These are phyloP conservation scores for Fusarium sp. DNA, from an alignment of 2,329 filamentous ascomycete species.

Conservation along the genomic window DNA sequence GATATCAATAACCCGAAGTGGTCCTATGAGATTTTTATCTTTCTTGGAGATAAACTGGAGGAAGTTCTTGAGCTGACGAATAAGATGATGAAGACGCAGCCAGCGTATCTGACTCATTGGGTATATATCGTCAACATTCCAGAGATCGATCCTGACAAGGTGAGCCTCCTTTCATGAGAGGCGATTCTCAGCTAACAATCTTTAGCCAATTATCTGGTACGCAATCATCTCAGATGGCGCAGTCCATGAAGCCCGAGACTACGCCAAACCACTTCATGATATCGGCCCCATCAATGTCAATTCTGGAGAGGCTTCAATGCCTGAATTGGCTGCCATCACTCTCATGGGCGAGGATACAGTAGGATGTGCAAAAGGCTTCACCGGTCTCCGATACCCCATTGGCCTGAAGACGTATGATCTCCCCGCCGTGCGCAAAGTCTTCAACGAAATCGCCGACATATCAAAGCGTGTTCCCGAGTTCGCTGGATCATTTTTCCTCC, in stretches of 20 bases:
- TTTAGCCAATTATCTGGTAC: conserved; percentile 53
- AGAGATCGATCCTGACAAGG: conserved; percentile 23
- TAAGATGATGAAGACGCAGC: conserved; percentile 30
- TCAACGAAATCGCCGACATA: conserved; percentile 46
- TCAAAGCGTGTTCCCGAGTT: conserved; percentile 21
- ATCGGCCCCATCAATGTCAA: conserved; percentile 51
- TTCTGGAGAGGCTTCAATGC: conserved; percentile 51
- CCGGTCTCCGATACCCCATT: conserved; percentile 56
- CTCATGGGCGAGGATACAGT: conserved; percentile 50
- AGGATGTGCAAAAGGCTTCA: conserved; percentile 55
- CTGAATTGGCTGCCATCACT: conserved; percentile 55
- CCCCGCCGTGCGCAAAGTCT: conserved; percentile 42
- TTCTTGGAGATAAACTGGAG: conserved; percentile 41
- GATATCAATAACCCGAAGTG: conserved; percentile 51
- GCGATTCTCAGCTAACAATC: not conserved
- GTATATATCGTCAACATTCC: conserved; percentile 32
- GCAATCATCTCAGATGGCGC: conserved; percentile 55
- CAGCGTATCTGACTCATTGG: conserved; percentile 25
- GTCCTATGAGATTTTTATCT: conserved; percentile 54
- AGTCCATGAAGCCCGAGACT: conserved; percentile 49
- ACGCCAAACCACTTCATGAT: conserved; percentile 54
- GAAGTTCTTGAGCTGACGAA: conserved; percentile 24
- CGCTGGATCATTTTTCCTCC: conserved; percentile 57
- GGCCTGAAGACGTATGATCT: conserved; percentile 53
- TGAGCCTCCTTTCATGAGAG: fast-evolving